Evolutionary conservation across 1,284 basidiomycete species (phyloP), one percentile per base, ranked within the genome.

Genomic region (Sporisorium exsertum): DNA sequence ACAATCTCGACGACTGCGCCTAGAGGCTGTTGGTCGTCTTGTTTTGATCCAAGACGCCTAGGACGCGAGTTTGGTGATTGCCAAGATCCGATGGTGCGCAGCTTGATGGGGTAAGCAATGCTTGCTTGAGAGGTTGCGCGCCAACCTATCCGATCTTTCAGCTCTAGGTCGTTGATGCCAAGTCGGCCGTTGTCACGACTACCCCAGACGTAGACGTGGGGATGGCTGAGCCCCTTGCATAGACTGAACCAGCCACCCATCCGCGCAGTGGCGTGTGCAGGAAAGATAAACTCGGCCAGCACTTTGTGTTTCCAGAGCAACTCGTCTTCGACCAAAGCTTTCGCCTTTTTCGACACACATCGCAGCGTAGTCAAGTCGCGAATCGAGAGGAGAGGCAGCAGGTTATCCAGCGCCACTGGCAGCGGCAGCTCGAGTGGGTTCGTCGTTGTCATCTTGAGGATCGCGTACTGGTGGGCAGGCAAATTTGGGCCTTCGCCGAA

Each of bases 161-260:
- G n/a, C n/a, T 47, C 6, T 6, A 33, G 18, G 4, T 33, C 2
- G 6, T 32, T 27, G 15, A 75, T 5, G 3, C 78, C 78, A 2
- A 78, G 53, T 2, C 78, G 64, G 5, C 64, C 69, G 15, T 71
- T 42, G 15, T n/a, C 33, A 1, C 15, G 13, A 24, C 72, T 45
- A 0, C 78, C 78, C 78, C 78, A 80, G 10, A 80, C 65, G 15
- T 70, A 80, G 13, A 68, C 64, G 1, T 65, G n/a, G 0, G 78
- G 76, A 9, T 32, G 47, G 33, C 54, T 54, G 13, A 80, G 67
- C 0, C 76, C 66, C 24, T 63, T 53, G 58, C 78, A 80, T 43
- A 80, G 70, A 15, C 64, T 64, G 32, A 56, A 63, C 72, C 72
- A 80, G 2, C 78, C 76, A 4, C 58, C 64, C 32, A 65, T 58